Percentiles rank a stretch among this genome's conserved stretches.
phyloP scores from a whole-genome alignment of 2,329 filamentous ascomycete genomes.

The Penicillium sclerotigenum region DNA sequence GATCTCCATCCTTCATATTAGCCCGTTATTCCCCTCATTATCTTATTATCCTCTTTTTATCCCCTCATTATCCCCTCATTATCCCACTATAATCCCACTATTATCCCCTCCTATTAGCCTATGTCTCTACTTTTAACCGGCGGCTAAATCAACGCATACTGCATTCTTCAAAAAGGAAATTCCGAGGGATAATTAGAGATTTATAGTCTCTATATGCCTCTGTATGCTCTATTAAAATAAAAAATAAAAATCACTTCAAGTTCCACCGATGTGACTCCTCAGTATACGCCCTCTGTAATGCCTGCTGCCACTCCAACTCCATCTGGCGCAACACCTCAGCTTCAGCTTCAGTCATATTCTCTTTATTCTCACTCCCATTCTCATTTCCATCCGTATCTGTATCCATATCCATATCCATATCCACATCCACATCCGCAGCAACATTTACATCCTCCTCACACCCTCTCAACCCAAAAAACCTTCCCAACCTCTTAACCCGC shows the following conservation, averaged over 20 bases:
- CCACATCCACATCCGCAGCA: too few relatives aligned
- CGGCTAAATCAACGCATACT: slow-evolving; percentile 9
- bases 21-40: background rate
- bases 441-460: slow-evolving; percentile 29
- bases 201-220: too few relatives aligned
- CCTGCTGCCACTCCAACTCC: slow-evolving; percentile 32
- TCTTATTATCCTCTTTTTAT: background rate
- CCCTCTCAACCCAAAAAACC: slow-evolving; percentile 43
- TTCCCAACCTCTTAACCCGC: slow-evolving; percentile 42
- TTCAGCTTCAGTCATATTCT: background rate
- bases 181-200: background rate
- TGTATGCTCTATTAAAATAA: too few relatives aligned
- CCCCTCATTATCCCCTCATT: background rate
- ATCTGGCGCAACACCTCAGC: slow-evolving; percentile 20
- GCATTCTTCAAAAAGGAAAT: background rate
- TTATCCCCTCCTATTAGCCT: background rate
- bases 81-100: background rate
- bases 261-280: slow-evolving; percentile 14
- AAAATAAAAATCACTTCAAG: slow-evolving; percentile 3
- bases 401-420: background rate
- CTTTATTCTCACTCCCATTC: background rate
- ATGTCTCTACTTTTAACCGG: background rate
- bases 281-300: slow-evolving; percentile 25
- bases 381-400: background rate
- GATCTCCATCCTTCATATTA: too few relatives aligned